Conservation (phyloP, 2,329 filamentous ascomycete species). For the Aspergillus bombycis region DNA sequence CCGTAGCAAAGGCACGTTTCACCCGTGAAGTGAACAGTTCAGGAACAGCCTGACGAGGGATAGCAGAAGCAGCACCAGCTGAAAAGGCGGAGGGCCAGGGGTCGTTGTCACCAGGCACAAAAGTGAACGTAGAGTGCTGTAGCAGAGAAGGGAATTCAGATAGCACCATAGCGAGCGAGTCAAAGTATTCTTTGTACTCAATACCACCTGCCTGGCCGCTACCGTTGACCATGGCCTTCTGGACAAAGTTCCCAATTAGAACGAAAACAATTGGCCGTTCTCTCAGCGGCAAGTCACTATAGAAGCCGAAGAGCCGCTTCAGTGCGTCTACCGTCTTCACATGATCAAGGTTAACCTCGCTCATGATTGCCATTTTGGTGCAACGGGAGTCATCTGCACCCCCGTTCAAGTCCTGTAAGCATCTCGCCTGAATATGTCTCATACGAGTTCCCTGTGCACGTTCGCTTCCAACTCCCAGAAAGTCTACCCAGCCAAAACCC, state of each 20-base stretch:
- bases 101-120: conserved; percentile 95
- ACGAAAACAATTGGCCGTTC: conserved; percentile 77
- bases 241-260: conserved; percentile 81
- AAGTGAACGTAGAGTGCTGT: conserved; percentile 79
- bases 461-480: conserved; percentile 87
- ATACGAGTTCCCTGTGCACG: conserved; percentile 80
- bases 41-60: conserved; percentile 64
- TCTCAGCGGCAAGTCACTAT: conserved; percentile 66
- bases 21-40: conserved; percentile 89
- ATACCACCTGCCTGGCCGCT: conserved; percentile 78
- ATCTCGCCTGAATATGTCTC: conserved; percentile 73
- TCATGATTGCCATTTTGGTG: conserved; percentile 71
- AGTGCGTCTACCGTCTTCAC: conserved; percentile 81
- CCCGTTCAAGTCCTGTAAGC: conserved; percentile 52
- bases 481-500: conserved; percentile 96
- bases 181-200: conserved; percentile 96
- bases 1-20: conserved; percentile 75
- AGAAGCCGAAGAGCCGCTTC: conserved; percentile 74
- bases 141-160: conserved; percentile 82
- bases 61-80: conserved; percentile 49
- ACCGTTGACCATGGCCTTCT: conserved; percentile 61
- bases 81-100: conserved; percentile 89
- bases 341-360: conserved; percentile 84
- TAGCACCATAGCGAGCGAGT: conserved; percentile 79
- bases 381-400: conserved; percentile 31